Evolutionary conservation across 2,329 filamentous ascomycete genomes (phyloP).

Genomic region (Phialemoniopsis sp.): DNA sequence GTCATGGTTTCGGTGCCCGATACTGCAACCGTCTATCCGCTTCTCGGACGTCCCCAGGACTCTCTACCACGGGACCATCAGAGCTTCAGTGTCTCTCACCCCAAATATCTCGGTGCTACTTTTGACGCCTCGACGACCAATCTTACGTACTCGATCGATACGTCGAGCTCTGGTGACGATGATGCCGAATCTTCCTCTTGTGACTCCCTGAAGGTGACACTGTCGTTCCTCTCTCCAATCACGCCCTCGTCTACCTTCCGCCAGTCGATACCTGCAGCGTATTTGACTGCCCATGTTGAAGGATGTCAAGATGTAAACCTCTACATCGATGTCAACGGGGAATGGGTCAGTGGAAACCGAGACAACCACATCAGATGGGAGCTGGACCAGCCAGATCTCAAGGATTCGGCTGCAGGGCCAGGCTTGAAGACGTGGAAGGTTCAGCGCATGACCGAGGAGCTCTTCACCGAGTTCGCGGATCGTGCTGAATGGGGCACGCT

Average conservation of each 20-base stretch:
- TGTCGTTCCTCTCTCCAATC: slow-evolving; percentile 68
- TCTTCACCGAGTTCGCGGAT: slow-evolving; percentile 72
- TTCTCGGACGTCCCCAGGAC: slow-evolving; percentile 48
- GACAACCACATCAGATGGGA: slow-evolving; percentile 69
- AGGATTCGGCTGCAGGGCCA: slow-evolving; percentile 23
- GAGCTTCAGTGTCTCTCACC: slow-evolving; percentile 33
- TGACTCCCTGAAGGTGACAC: slow-evolving; percentile 28
- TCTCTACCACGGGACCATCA: slow-evolving; percentile 27
- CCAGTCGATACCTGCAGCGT: slow-evolving; percentile 79
- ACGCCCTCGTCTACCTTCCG: slow-evolving; percentile 77
- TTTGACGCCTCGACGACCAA: slow-evolving; percentile 17
- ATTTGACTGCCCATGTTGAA: slow-evolving; percentile 66
- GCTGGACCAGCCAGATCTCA: slow-evolving; percentile 40
- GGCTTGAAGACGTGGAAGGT: slow-evolving; percentile 64
- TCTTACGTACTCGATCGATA: slow-evolving; percentile 36
- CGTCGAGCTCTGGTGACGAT: slow-evolving; percentile 5
- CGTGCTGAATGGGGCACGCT: slow-evolving; percentile 81
- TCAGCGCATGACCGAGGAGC: slow-evolving; percentile 53
- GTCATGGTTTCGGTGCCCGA: slow-evolving; percentile 41
- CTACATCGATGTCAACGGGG: slow-evolving; percentile 67
- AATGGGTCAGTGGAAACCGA: slow-evolving; percentile 78
- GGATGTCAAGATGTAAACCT: slow-evolving; percentile 61
- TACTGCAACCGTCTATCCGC: slow-evolving; percentile 38
- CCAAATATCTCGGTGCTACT: slow-evolving; percentile 19
- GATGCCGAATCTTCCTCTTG: slow-evolving; percentile 12